phyloP scores from a whole-genome alignment of 345 rosid genomes.

The Clausena lansium region DNA sequence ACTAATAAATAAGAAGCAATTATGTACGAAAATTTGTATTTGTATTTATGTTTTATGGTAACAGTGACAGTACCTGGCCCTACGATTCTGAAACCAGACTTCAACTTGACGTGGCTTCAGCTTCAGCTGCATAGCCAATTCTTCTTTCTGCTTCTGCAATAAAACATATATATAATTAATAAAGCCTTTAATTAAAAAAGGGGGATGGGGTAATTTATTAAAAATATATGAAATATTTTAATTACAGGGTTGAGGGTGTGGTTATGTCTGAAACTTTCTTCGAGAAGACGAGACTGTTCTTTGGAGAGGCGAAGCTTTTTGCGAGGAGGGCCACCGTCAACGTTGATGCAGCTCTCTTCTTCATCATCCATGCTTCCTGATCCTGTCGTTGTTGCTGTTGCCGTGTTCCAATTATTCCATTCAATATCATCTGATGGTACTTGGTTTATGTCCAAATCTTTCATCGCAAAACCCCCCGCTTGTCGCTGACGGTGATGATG shows the following conservation, averaged over 20 bases:
- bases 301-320: slow-evolving; percentile 87
- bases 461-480: slow-evolving; percentile 30
- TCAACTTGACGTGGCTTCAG: slow-evolving; percentile 90
- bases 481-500: no score
- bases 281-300: slow-evolving; percentile 92
- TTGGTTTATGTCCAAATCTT: slow-evolving; percentile 71
- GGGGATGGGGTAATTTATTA: neutral
- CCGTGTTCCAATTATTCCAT: slow-evolving; percentile 47
- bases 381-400: neutral
- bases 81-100: slow-evolving; percentile 99
- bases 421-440: slow-evolving; percentile 37
- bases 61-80: slow-evolving; percentile 74
- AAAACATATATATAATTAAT: neutral
- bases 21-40: neutral
- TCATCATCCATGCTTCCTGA: slow-evolving; percentile 41
- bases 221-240: no score
- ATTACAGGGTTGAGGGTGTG: slow-evolving; percentile 81
- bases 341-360: slow-evolving; percentile 36
- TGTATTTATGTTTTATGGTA: neutral
- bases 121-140: slow-evolving; percentile 72
- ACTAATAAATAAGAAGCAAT: neutral
- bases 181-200: neutral
- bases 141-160: slow-evolving; percentile 88
- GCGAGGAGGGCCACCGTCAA: slow-evolving; percentile 60
- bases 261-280: slow-evolving; percentile 90